These are phyloP conservation scores for Platanthera zijinensis DNA, from an alignment of 106 monocot genomes.

Conservation along the genomic window DNA sequence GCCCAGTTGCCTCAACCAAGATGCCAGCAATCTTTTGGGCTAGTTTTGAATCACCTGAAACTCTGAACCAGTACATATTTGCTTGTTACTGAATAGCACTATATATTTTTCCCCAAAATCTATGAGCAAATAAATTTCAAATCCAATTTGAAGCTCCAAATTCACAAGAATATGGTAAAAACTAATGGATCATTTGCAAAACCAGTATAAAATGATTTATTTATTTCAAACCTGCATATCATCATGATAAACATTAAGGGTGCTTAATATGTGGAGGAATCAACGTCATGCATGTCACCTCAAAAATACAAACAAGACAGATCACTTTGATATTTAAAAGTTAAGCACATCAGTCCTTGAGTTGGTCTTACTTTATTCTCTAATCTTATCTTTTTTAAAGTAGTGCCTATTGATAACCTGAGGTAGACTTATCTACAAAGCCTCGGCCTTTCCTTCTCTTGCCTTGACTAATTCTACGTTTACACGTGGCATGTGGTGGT, in stretches of 20 bases:
- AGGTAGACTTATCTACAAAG: no score
- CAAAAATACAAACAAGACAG: no score
- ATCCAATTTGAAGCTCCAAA: background rate
- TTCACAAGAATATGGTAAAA: background rate
- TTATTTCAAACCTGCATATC: background rate
- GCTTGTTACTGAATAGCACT: background rate
- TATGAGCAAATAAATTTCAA: background rate
- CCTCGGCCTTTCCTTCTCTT: no score
- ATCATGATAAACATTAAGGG: background rate
- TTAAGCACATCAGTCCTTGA: no score
- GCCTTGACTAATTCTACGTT: no score
- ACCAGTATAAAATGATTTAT: background rate
- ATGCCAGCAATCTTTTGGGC: constrained; percentile 71
- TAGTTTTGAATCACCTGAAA: constrained; percentile 58
- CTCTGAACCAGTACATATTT: constrained; percentile 27
- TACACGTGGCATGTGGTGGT: no score
- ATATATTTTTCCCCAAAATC: background rate
- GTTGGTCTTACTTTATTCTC: no score
- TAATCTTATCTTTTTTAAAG: no score
- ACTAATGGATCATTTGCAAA: background rate
- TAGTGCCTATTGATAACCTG: no score
- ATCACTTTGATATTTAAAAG: no score
- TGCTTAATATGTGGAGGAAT: background rate
- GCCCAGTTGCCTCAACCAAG: constrained; percentile 53
- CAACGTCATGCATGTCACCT: background rate